Base-by-base conservation (phyloP, 2,329 filamentous ascomycete species). In the Tothia fuscella region DNA sequence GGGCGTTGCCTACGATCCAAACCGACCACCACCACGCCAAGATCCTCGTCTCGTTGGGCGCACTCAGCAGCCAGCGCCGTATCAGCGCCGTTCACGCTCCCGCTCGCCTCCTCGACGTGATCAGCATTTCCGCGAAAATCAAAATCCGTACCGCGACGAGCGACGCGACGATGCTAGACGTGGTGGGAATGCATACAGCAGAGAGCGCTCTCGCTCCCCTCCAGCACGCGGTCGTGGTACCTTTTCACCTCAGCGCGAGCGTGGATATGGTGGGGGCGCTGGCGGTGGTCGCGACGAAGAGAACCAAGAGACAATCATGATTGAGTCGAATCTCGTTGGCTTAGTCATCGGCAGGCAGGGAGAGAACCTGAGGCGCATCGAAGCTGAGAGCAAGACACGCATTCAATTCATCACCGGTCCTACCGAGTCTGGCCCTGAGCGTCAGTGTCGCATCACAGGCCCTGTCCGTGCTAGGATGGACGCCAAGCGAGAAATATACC, bases 341-440 rank as follows among this genome's bases (percentile, higher is more conserved):
- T 69, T 94, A 25, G 93, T 94, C 54, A 94, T 94, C 56, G 87
- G 87, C 41, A 78, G 87, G 46, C 82, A 88, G 55, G 87, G 87
- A 50, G 88, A 94, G 64, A 94, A 93, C 52, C 67, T 94, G 32
- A 73, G 85, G 50, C 79, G 84, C 45, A 85, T 94, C 49, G 88
- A 94, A 61, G 69, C 75, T 34, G 85, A 93, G 52, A 86, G 81
- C 36, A 77, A 77, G 41, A 88, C 86, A 51, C 74, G 87, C 45
- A 86, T 94, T 20, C 87, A 94, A 62, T 94, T 94, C 57, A 71
- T 93, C 46, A 82, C 86, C 25, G 75, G 83, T 13, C 75, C 78
- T 45, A 80, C 86, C 54, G 68, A 72, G 26, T 77, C 76, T 34
- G 82, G 82, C 16, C 73, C 78, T 13, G 80, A 78, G 53, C 79